Base-by-base conservation (phyloP, 1,139 yeast genomes). In the Wickerhamomyces sp. region DNA sequence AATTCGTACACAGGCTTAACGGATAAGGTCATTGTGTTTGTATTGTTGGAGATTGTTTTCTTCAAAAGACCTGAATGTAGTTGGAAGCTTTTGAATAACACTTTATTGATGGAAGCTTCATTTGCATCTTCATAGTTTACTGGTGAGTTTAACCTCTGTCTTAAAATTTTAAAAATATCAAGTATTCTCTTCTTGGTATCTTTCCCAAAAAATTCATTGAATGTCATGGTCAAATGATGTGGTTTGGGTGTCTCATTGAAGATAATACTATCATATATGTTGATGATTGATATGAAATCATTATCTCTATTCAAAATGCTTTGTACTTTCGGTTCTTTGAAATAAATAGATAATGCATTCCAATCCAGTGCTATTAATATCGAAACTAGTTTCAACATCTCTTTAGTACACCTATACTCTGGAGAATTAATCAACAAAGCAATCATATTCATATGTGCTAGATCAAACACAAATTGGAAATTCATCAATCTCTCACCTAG, bases 221-320 rank as follows among this genome's bases (percentile, higher is more conserved):
- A 32, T 7, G 29, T 32, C 15, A 23, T 33, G 15, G 35, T 31
- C 11, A 33, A 29, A 7, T 27, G 23, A 23, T 31, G 29, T 26
- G 35, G 29, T 33, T 13, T 31, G 15, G 18, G n/a, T 27, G 15
- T n/a, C 8, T 39, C 41, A 10, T 39, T 27, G 13, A 9, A 11
- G 14, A 39, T 39, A 8, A 39, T 39, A 10, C 37, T 33, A 39
- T 39, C 41, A 34, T 13, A 39, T 7, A 39, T 27, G 29, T 39
- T 39, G n/a, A 39, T 11, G 15, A 39, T 33, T 13, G 37, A n/a
- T 4, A 33, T 6, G 29, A 39, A 39, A 14, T 39, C 41, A 27
- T 33, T 34, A 27, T 14, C n/a, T 10, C 10, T 18, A 33, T 27
- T 10, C 6, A 13, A n/a, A 10, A 37, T 29, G 11, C 33, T 8